Percentiles rank a stretch among this genome's conserved stretches.
Conservation (phyloP, 1,284 basidiomycete species). For the Sanghuangporus baumii region DNA sequence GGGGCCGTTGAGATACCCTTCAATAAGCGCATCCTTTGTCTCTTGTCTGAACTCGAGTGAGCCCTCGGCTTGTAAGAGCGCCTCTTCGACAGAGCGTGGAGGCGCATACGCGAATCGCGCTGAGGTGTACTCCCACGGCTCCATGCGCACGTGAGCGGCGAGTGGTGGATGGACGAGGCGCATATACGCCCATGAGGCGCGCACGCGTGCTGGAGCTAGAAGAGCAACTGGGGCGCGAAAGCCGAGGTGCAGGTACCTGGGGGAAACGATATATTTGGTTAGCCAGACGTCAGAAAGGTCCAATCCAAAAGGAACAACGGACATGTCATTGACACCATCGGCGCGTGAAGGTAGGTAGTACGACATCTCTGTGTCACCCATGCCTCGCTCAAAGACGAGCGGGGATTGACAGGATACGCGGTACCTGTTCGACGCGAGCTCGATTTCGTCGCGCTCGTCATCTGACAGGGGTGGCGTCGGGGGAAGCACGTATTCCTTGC, state of each 20-base stretch:
- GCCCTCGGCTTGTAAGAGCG: conserved; percentile 5
- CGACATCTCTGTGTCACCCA: conserved; percentile 63
- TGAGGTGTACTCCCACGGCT: conserved; percentile 46
- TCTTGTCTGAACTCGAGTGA: conserved; percentile 7
- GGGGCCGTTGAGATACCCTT: conserved; percentile 66
- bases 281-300: not conserved
- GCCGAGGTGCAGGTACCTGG: conserved; percentile 66
- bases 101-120: conserved; percentile 52
- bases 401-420: not conserved
- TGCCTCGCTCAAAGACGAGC: conserved; percentile 34
- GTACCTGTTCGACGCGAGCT: not conserved
- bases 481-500: not conserved
- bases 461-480: conserved; percentile 14
- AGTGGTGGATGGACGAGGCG: conserved; percentile 64
- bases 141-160: conserved; percentile 52
- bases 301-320: conserved; percentile 21
- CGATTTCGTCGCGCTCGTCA: conserved; percentile 11
- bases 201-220: conserved; percentile 42
- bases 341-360: conserved; percentile 71
- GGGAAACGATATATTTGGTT: not conserved
- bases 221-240: conserved; percentile 43
- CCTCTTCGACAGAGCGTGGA: conserved; percentile 10
- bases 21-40: conserved; percentile 43
- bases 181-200: conserved; percentile 63
- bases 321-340: conserved; percentile 82